Conservation (phyloP, 805 yeast species). For the Metschnikowia cubensis region DNA sequence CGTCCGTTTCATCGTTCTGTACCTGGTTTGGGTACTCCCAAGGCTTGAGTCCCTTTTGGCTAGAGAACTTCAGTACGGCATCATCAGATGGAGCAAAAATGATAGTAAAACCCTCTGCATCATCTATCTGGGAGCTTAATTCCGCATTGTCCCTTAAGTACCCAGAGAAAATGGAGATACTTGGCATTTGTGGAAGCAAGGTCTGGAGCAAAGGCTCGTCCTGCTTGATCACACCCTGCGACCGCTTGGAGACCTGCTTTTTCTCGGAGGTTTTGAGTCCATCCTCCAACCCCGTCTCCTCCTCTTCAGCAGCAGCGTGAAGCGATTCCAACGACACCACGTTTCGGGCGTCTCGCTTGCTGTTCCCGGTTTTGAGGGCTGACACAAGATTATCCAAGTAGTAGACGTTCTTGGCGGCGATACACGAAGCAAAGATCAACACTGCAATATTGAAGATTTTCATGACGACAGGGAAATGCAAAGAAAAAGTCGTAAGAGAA, state of each 20-base stretch:
- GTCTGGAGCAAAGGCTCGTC: slow-evolving; percentile 27
- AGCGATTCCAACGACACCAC: slow-evolving; percentile 15
- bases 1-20: slow-evolving; percentile 30
- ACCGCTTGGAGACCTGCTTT: neutral
- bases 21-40: slow-evolving; percentile 72
- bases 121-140: slow-evolving; percentile 46
- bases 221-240: slow-evolving; percentile 10
- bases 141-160: slow-evolving; percentile 63
- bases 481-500: neutral
- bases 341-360: slow-evolving; percentile 20
- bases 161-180: slow-evolving; percentile 59
- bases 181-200: slow-evolving; percentile 32
- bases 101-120: slow-evolving; percentile 38
- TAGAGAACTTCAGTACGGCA: slow-evolving; percentile 44
- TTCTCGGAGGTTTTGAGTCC: neutral
- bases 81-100: slow-evolving; percentile 70
- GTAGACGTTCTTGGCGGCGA: slow-evolving; percentile 16
- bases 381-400: slow-evolving; percentile 14
- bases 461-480: slow-evolving; percentile 5
- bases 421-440: slow-evolving; percentile 14
- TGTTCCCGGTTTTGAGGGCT: slow-evolving; percentile 7
- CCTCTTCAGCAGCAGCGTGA: slow-evolving; percentile 7
- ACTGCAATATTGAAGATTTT: slow-evolving; percentile 12
- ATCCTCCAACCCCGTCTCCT: neutral
- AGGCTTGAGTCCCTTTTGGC: slow-evolving; percentile 55